phyloP scores from a whole-genome alignment of 1,139 yeast genomes.

The Petasospora rhodanensis region DNA sequence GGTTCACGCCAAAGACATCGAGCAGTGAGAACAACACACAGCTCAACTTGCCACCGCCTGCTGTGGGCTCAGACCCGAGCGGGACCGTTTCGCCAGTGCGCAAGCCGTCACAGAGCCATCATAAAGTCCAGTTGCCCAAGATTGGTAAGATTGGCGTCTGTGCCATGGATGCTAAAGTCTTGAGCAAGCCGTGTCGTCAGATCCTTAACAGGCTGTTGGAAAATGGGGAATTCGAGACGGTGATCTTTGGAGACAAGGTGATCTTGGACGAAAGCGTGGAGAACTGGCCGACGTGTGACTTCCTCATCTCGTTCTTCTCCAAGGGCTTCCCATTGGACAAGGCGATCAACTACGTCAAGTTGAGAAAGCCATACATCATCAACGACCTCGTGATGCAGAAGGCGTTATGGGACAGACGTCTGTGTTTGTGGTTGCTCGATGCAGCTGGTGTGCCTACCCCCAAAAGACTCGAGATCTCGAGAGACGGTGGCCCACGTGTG shows the following conservation, averaged over 20 bases:
- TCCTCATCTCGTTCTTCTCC: conserved; percentile 88
- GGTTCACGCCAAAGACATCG: conserved; percentile 67
- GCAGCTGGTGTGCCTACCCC: conserved; percentile 89
- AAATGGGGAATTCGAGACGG: conserved; percentile 93
- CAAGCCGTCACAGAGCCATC: conserved; percentile 26
- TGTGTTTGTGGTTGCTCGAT: conserved; percentile 78
- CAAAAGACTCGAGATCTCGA: conserved; percentile 73
- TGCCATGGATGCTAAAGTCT: conserved; percentile 97
- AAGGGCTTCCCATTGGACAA: conserved; percentile 94
- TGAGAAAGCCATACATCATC: conserved; percentile 84
- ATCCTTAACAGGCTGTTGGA: conserved; percentile 84
- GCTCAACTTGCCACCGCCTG: conserved; percentile 33
- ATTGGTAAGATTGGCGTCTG: conserved; percentile 97
- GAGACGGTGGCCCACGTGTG: conserved; percentile 95
- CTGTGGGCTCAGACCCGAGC: conserved; percentile 20
- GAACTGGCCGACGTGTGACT: conserved; percentile 99
- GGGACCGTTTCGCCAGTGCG: conserved; percentile 27
- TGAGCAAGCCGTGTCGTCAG: conserved; percentile 92
- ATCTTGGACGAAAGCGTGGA: conserved; percentile 89
- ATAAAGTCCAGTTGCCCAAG: conserved; percentile 53
- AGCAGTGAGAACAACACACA: conserved; percentile 46
- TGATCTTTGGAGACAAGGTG: conserved; percentile 96
- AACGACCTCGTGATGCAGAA: conserved; percentile 91
- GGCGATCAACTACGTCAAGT: conserved; percentile 85
- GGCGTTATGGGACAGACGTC: conserved; percentile 92